Evolutionary conservation across 2,329 filamentous ascomycete genomes (phyloP).

Genomic region (Microdochium nivale): DNA sequence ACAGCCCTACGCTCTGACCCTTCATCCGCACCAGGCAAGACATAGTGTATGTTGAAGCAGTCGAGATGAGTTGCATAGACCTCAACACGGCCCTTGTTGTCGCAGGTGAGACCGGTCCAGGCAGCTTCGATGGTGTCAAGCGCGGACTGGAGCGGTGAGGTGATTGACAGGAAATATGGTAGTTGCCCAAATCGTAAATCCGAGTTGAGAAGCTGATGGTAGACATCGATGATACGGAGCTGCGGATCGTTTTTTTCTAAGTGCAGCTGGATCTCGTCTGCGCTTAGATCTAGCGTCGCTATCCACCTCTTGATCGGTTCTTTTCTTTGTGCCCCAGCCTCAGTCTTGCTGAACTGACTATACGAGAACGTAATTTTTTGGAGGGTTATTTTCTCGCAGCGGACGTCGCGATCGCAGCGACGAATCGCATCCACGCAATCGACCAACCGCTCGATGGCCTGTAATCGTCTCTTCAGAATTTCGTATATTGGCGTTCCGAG

Average conservation of each 20-base stretch:
- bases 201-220: constrained; percentile 39
- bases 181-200: constrained; percentile 39
- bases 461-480: constrained; percentile 50
- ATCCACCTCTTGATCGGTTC: constrained; percentile 27
- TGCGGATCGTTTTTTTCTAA: constrained; percentile 61
- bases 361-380: constrained; percentile 63
- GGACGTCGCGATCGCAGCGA: constrained; percentile 43
- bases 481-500: constrained; percentile 52
- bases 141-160: constrained; percentile 56
- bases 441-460: constrained; percentile 62
- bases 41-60: constrained; percentile 49
- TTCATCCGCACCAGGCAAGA: constrained; percentile 20
- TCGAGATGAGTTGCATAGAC: constrained; percentile 46
- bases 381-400: constrained; percentile 51
- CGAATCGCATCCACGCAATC: constrained; percentile 60
- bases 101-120: constrained; percentile 34
- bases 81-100: constrained; percentile 36
- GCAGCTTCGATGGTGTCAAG: constrained; percentile 51
- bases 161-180: constrained; percentile 46
- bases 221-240: constrained; percentile 49
- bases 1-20: constrained; percentile 28
- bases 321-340: constrained; percentile 5
- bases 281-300: constrained; percentile 49
- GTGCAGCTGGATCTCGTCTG: constrained; percentile 44
- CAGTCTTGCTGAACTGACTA: constrained; percentile 22